Conservation (phyloP, 2,329 filamentous ascomycete genomes). For the Aspergillus ustus region DNA sequence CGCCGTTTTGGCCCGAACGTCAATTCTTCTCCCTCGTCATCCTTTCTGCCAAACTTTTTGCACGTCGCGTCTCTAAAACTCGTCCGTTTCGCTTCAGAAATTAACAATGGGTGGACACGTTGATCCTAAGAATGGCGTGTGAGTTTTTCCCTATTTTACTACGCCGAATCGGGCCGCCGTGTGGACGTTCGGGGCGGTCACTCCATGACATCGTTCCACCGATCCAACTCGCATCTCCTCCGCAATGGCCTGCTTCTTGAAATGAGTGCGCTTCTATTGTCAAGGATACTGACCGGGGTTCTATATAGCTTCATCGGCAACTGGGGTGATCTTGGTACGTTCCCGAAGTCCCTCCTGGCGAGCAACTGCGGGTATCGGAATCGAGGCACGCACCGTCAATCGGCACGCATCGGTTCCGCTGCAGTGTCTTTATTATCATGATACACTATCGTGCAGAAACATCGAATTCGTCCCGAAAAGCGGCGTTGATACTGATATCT, state of each 20-base stretch:
- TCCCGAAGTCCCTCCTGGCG: slow-evolving; percentile 21
- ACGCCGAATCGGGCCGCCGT: neutral
- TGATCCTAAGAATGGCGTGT: slow-evolving; percentile 52
- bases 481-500: slow-evolving; percentile 8
- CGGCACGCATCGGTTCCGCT: neutral
- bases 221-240: neutral
- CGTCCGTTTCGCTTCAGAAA: slow-evolving; percentile 21
- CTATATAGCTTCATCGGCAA: slow-evolving; percentile 68
- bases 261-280: neutral
- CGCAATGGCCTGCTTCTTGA: neutral
- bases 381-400: neutral
- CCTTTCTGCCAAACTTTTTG: slow-evolving; percentile 20
- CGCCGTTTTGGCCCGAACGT: slow-evolving; percentile 37
- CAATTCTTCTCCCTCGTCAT: slow-evolving; percentile 28
- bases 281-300: slow-evolving; percentile 30
- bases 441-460: neutral
- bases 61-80: slow-evolving; percentile 19
- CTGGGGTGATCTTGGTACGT: slow-evolving; percentile 78
- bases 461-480: no score
- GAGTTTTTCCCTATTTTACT: slow-evolving; percentile 31
- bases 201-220: slow-evolving; percentile 13
- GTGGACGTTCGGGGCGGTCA: slow-evolving; percentile 13
- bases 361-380: slow-evolving; percentile 6
- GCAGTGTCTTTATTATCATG: neutral
- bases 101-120: slow-evolving; percentile 45